Conservation (phyloP, 2,329 filamentous ascomycete genomes). For the Colletotrichum navitas region DNA sequence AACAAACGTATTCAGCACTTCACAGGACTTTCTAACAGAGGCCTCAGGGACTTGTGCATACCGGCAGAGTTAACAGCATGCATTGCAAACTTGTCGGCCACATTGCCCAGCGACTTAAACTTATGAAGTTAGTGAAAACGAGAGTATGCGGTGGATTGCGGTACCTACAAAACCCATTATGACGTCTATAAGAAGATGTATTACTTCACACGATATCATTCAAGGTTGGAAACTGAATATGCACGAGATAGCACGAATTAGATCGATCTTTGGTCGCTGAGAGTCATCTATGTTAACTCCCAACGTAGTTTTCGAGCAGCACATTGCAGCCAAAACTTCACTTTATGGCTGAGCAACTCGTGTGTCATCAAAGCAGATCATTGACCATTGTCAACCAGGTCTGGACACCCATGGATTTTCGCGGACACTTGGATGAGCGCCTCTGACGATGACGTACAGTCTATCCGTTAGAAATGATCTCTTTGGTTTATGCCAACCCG, state of each 20-base stretch:
- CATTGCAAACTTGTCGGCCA: constrained; percentile 11
- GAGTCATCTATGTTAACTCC: no score
- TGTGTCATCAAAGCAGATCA: neutral
- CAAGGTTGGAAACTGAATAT: no score
- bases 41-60: neutral
- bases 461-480: no score
- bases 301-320: no score
- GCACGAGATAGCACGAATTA: neutral
- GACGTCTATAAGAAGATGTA: no score
- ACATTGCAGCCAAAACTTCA: no score
- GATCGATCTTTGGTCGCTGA: neutral
- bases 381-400: neutral
- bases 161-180: constrained; percentile 18
- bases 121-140: neutral
- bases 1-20: neutral
- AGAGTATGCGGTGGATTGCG: no score
- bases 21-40: rapidly evolving
- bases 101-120: neutral
- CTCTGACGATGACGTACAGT: no score
- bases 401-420: no score
- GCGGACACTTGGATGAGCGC: no score
- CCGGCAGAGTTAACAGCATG: constrained; percentile 4
- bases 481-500: no score
- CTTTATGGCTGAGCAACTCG: neutral
- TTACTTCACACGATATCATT: no score